A percentile compares a stretch with the other conserved stretches of the same genome.
Conservation (phyloP, 495 filamentous ascomycete species). For the Daldinia decipiens region DNA sequence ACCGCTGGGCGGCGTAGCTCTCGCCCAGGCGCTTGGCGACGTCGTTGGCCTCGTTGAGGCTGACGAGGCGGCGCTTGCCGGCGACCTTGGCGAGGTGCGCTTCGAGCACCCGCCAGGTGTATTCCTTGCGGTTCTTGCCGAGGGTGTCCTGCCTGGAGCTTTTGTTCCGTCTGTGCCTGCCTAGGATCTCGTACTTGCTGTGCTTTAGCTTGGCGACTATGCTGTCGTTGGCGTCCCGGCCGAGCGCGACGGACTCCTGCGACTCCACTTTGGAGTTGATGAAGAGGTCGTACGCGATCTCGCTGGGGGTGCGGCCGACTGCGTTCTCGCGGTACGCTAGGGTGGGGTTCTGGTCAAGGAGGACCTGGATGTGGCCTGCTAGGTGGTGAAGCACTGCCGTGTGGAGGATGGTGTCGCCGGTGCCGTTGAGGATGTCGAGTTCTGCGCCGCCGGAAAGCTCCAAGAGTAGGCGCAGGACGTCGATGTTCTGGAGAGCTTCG, state of each 20-base stretch:
- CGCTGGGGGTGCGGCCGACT: conserved; percentile 72
- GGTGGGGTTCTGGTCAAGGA: conserved; percentile 66
- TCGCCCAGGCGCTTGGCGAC: conserved; percentile 68
- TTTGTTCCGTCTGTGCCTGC: neutral
- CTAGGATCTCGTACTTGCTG: neutral
- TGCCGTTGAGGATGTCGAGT: conserved; percentile 69
- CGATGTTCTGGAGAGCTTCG: conserved; percentile 29
- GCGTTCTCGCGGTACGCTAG: conserved; percentile 75
- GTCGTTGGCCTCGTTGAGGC: conserved; percentile 75
- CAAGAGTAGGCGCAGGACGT: conserved; percentile 57
- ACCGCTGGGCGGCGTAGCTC: conserved; percentile 1
- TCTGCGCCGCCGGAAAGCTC: conserved; percentile 63
- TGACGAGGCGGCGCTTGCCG: conserved; percentile 70
- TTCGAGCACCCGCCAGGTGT: conserved; percentile 49
- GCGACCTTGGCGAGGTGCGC: conserved; percentile 40
- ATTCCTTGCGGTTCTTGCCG: conserved; percentile 28
- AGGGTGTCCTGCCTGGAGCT: conserved; percentile 6
- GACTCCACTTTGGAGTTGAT: conserved; percentile 46
- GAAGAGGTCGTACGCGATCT: conserved; percentile 68
- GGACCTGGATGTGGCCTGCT: conserved; percentile 51
- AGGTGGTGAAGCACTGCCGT: conserved; percentile 57
- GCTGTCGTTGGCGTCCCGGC: neutral
- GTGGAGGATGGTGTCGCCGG: conserved; percentile 74
- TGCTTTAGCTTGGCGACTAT: conserved; percentile 14
- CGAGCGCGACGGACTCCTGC: neutral